phyloP scores from a whole-genome alignment of 2,329 filamentous ascomycete genomes.

The Metarhizium brunneum region DNA sequence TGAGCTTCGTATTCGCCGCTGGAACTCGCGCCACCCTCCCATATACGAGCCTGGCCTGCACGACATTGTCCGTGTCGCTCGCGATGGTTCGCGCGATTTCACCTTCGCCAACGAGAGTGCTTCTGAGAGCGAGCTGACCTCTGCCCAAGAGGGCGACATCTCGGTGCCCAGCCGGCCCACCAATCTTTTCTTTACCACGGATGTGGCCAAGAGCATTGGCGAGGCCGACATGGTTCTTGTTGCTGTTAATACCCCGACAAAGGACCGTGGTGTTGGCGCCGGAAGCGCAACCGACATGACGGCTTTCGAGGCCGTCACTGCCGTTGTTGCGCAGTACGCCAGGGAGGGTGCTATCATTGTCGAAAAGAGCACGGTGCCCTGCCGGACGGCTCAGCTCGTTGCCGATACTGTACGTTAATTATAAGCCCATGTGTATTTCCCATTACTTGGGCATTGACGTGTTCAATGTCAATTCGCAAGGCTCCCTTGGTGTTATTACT shows the following conservation, averaged over 20 bases:
- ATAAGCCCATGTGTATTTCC: background rate
- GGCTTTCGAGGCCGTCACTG: conserved; percentile 60
- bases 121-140: conserved; percentile 20
- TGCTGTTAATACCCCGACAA: conserved; percentile 73
- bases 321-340: conserved; percentile 57
- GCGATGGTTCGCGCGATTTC: conserved; percentile 44
- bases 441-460: background rate
- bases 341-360: conserved; percentile 63
- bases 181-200: conserved; percentile 67
- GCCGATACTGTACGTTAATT: conserved; percentile 49
- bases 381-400: conserved; percentile 61
- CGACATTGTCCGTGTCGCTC: conserved; percentile 56
- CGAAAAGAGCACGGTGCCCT: conserved; percentile 75
- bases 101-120: conserved; percentile 28
- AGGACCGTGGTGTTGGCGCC: conserved; percentile 58
- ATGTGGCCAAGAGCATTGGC: conserved; percentile 50
- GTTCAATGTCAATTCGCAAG: background rate
- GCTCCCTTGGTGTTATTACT: background rate
- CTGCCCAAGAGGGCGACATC: conserved; percentile 21
- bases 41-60: conserved; percentile 67
- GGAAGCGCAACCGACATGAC: conserved; percentile 65
- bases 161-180: conserved; percentile 36
- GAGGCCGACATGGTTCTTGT: conserved; percentile 68
- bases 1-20: conserved; percentile 54
- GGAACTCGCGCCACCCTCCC: conserved; percentile 65